Evolutionary conservation across 2,329 filamentous ascomycete species (phyloP), one percentile per base, ranked within the genome.

Genomic region (Stenocarpella maydis): DNA sequence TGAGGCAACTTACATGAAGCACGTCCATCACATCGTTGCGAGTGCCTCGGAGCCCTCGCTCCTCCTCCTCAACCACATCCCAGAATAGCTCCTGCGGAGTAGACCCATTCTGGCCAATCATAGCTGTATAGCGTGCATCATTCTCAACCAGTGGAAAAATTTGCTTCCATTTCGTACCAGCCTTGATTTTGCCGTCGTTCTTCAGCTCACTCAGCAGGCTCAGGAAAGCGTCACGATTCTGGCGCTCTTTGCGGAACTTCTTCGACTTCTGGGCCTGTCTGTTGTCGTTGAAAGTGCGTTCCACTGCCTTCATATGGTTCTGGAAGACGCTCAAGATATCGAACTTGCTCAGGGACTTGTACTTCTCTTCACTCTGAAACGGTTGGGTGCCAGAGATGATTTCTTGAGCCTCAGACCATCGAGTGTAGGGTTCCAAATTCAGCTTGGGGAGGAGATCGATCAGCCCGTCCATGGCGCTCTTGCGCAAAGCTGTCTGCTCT

Each of bases 291-390:
- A 97, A 95, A 65, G 90, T 89, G 71, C 94, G 92, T 81, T 99
- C 96, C 73, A 98, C 86, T 69, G 91, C 87, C 82, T 97, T 97
- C 84, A 98, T 96, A 78, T 98, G 95, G 76, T 92, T 94, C 82
- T 98, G 94, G 80, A 98, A 99, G 71, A 92, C 92, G 76, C 90
- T 94, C 82, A 99, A 86, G 78, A 98, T 89, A 80, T 99, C 96
- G 81, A 93, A 92, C 78, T 94, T 94, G 82, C 86, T 94, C 75
- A 99, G 88, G 76, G 90, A 84, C 80, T 93, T 89, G 84, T 97
- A 97, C 83, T 93, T 96, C 77, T 92, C 89, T 75, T 97, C 93
- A 78, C 85, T 87, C 80, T 93, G 89, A 78, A 97, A 94, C 72
- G 89, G 90, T 72, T 91, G 87, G 78, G 92, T 93, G 65, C 89